Base-by-base conservation (phyloP, 2,329 filamentous ascomycete species). In the Beauveria sp. region DNA sequence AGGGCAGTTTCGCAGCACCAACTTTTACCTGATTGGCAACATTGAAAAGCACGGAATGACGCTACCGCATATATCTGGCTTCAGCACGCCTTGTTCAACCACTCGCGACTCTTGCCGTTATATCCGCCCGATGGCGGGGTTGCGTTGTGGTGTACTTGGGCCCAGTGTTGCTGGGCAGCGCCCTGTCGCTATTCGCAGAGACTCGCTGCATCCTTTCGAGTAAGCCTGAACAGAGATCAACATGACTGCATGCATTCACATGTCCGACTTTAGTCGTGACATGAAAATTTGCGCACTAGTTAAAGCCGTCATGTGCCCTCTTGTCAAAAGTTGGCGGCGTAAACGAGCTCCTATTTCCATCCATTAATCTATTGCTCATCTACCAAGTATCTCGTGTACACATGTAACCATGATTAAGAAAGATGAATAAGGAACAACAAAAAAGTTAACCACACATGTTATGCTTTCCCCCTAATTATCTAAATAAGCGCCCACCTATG, bases 381-480 rank as follows among this genome's bases (percentile, higher is more conserved):
- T 60, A 45, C 14, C 24, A 31, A 46, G 10, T 60, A 53, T 60
- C 22, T 61, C 59, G 48, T 61, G 59, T 61, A 61, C 50, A 61
- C 57, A 55, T 61, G 42, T 42, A 54, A 54, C 50, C 40, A 61
- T 62, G 51, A 50, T 62, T n/a, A 50, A 31, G 31, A 46, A 48
- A 58, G 24, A 50, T 48, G 42, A 57, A 49, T 28, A 53, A 38
- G 34, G 22, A 52, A 38, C 14, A 38, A 38, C n/a, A 20, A 31
- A 53, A 38, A 52, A 40, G 2, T 38, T 31, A 14, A 55, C 59
- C 46, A 60, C 40, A 38, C 16, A 50, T 50, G 12, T 31, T 24
- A 52, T 45, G 34, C 34, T 51, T 4, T 12, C n/a, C 10, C 12
- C 38, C 2, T 34, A 22, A 31, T 48, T 18, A 3, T 28, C 28